These are phyloP conservation scores for Hemisphaericaspora lyxosophila DNA, from an alignment of 1,139 yeast species.

Conservation along the genomic window DNA sequence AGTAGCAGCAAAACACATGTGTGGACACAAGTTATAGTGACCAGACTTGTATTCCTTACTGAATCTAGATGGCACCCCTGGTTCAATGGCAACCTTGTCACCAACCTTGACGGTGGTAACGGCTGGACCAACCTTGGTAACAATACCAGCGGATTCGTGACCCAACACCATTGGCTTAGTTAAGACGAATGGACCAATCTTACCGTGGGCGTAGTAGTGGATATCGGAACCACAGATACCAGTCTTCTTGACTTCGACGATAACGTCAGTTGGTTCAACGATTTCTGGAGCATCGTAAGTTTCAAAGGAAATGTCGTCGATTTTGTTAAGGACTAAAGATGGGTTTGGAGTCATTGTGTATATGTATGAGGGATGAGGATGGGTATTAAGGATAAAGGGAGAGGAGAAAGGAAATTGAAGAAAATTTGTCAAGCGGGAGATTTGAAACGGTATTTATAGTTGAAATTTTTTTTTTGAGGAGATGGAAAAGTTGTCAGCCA, in stretches of 20 bases:
- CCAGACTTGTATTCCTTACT: slow-evolving; percentile 77
- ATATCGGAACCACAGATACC: slow-evolving; percentile 91
- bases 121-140: slow-evolving; percentile 61
- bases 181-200: slow-evolving; percentile 69
- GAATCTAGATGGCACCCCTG: slow-evolving; percentile 72
- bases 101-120: slow-evolving; percentile 68
- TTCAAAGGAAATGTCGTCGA: slow-evolving; percentile 65
- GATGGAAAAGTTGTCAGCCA: too few relatives aligned
- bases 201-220: slow-evolving; percentile 78
- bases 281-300: slow-evolving; percentile 65
- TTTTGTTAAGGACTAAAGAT: slow-evolving; percentile 65
- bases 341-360: slow-evolving; percentile 45
- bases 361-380: background rate
- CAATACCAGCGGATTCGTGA: slow-evolving; percentile 74
- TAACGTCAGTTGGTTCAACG: slow-evolving; percentile 64
- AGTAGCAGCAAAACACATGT: slow-evolving; percentile 85
- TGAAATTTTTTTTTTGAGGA: background rate
- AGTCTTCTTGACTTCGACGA: slow-evolving; percentile 69
- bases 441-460: slow-evolving; percentile 3
- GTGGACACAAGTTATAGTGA: slow-evolving; percentile 75
- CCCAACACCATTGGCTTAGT: slow-evolving; percentile 70
- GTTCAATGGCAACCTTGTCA: slow-evolving; percentile 77
- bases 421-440: background rate
- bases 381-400: background rate
- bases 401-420: background rate